phyloP scores from a whole-genome alignment of 2,329 filamentous ascomycete genomes.

The Diaporthe destruens region DNA sequence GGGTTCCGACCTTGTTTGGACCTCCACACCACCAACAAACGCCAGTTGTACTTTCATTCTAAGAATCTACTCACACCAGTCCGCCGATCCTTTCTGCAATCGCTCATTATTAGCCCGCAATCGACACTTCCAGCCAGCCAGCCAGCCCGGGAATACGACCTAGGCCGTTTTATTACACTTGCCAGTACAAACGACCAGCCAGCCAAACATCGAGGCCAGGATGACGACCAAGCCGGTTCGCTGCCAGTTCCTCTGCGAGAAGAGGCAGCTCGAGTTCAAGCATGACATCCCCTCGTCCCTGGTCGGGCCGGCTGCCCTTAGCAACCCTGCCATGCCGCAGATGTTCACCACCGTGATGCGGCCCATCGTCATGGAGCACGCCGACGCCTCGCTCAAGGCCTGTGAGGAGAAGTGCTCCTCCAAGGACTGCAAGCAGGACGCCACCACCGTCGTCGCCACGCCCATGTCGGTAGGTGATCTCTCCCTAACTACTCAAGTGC shows the following conservation, averaged over 20 bases:
- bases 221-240: slow-evolving; percentile 39
- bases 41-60: slow-evolving; percentile 5
- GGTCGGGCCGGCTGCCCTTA: slow-evolving; percentile 38
- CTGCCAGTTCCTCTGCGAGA: slow-evolving; percentile 42
- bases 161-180: background rate
- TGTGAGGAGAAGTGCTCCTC: slow-evolving; percentile 41
- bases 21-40: slow-evolving; percentile 16
- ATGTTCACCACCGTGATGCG: slow-evolving; percentile 39
- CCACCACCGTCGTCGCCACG: slow-evolving; percentile 40
- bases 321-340: slow-evolving; percentile 40
- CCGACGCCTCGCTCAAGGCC: slow-evolving; percentile 38
- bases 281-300: slow-evolving; percentile 40
- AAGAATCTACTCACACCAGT: slow-evolving; percentile 2
- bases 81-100: slow-evolving; percentile 33
- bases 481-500: no score
- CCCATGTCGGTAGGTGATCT: slow-evolving; percentile 41
- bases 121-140: background rate
- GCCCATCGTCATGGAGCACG: slow-evolving; percentile 41
- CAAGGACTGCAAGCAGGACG: slow-evolving; percentile 31
- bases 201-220: background rate
- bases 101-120: slow-evolving; percentile 23
- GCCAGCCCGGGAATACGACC: background rate
- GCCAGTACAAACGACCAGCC: background rate
- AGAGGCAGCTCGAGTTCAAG: slow-evolving; percentile 41
- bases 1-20: background rate